phyloP scores from a whole-genome alignment of 805 yeast species.

The Dipodascus albidus region DNA sequence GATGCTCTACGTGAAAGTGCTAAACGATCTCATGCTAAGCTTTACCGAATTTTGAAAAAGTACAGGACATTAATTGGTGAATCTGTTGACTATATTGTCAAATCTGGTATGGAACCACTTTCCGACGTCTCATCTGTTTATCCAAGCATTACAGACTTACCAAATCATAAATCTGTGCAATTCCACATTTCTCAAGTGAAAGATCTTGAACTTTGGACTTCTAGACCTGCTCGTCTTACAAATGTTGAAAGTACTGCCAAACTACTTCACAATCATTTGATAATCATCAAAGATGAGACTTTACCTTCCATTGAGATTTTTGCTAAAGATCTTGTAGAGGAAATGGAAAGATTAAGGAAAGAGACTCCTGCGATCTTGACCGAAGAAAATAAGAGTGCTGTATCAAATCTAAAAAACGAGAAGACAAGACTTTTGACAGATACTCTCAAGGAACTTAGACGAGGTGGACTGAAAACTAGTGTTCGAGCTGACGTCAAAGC shows the following conservation, averaged over 20 bases:
- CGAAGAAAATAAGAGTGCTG: slow-evolving; percentile 61
- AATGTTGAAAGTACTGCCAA: slow-evolving; percentile 38
- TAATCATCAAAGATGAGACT: slow-evolving; percentile 23
- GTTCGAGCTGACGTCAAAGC: slow-evolving; percentile 55
- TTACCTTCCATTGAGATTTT: slow-evolving; percentile 42
- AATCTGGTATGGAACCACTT: slow-evolving; percentile 18
- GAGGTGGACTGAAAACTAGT: slow-evolving; percentile 63
- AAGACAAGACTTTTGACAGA: slow-evolving; percentile 71
- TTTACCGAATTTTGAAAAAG: slow-evolving; percentile 75
- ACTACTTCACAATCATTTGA: slow-evolving; percentile 43
- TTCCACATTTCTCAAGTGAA: neutral
- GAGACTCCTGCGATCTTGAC: slow-evolving; percentile 68
- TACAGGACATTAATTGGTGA: slow-evolving; percentile 53
- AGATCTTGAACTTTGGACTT: slow-evolving; percentile 32
- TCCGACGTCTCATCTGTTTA: neutral
- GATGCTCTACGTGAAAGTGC: slow-evolving; percentile 93
- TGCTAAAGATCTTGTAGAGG: slow-evolving; percentile 42
- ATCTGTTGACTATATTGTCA: slow-evolving; percentile 44
- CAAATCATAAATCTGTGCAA: neutral
- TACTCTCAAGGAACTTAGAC: slow-evolving; percentile 58
- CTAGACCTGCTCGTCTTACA: slow-evolving; percentile 46
- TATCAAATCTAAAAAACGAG: slow-evolving; percentile 67
- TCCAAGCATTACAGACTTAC: neutral
- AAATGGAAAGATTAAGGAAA: slow-evolving; percentile 49
- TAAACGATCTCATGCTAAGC: slow-evolving; percentile 69